These are phyloP conservation scores for Cryptococcus amylolentus DNA, from an alignment of 1,284 basidiomycete species.

Conservation along the genomic window DNA sequence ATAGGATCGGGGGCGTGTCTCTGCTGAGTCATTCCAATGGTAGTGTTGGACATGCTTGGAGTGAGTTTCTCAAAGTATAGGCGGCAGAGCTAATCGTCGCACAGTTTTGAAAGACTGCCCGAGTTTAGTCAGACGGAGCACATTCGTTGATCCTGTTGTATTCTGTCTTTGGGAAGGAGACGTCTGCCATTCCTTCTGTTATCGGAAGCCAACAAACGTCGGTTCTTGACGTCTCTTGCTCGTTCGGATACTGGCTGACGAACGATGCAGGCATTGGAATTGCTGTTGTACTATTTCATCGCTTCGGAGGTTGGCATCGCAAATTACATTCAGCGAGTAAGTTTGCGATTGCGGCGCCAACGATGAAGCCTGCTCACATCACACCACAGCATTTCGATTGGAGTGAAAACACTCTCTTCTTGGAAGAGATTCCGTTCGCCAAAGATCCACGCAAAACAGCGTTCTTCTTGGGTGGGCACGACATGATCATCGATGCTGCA, in stretches of 20 bases:
- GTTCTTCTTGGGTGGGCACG: constrained; percentile 74
- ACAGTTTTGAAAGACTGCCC: constrained; percentile 69
- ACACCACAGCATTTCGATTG: constrained; percentile 53
- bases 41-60: constrained; percentile 46
- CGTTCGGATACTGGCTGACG: not conserved
- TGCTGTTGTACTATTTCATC: constrained; percentile 80
- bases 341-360: constrained; percentile 6
- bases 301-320: constrained; percentile 79
- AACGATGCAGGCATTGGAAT: constrained; percentile 61
- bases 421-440: constrained; percentile 78
- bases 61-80: constrained; percentile 18
- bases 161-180: constrained; percentile 92
- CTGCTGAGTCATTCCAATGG: constrained; percentile 81
- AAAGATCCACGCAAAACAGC: constrained; percentile 54
- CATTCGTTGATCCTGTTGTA: constrained; percentile 75
- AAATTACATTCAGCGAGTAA: constrained; percentile 68
- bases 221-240: constrained; percentile 44
- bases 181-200: constrained; percentile 83
- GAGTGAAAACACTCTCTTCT: constrained; percentile 83
- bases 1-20: constrained; percentile 19
- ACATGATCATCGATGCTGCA: constrained; percentile 67
- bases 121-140: constrained; percentile 65
- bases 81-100: not conserved
- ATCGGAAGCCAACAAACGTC: constrained; percentile 59
- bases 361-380: not conserved